phyloP scores from a whole-genome alignment of 257 asterid species.

The Misopates orontium region DNA sequence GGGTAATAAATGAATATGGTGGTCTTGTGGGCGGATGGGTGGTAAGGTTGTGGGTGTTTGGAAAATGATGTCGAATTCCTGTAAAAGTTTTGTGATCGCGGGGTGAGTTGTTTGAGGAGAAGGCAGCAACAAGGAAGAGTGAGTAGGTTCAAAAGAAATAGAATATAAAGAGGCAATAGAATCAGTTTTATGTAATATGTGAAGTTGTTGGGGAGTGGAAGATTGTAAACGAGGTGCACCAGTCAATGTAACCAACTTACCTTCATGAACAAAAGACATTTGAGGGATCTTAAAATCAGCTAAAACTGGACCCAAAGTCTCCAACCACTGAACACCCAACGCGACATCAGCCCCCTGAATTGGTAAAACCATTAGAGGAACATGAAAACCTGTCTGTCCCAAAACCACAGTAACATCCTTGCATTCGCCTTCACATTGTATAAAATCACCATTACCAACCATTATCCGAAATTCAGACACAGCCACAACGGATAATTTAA shows the following conservation, averaged over 20 bases:
- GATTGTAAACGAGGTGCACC: not conserved
- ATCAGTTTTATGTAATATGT: no score
- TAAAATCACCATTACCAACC: not conserved
- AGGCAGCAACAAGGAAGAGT: no score
- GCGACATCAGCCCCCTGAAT: not conserved
- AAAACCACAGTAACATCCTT: not conserved
- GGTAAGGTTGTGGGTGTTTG: not conserved
- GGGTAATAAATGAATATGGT: not conserved
- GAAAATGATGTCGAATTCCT: not conserved
- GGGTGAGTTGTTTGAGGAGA: no score
- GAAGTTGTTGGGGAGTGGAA: no score
- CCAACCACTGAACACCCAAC: not conserved
- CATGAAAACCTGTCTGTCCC: not conserved
- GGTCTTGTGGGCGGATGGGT: not conserved
- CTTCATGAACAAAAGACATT: not conserved
- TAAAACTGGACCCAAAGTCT: not conserved
- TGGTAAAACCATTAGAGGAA: not conserved
- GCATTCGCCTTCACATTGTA: not conserved
- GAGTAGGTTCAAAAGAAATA: no score
- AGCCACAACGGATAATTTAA: not conserved
- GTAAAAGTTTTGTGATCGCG: not conserved
- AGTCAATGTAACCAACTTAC: not conserved
- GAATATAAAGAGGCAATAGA: no score
- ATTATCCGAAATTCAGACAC: not conserved
- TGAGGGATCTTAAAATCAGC: not conserved